Conservation (phyloP, 495 filamentous ascomycete species). For the Hypoxylon trugodes region DNA sequence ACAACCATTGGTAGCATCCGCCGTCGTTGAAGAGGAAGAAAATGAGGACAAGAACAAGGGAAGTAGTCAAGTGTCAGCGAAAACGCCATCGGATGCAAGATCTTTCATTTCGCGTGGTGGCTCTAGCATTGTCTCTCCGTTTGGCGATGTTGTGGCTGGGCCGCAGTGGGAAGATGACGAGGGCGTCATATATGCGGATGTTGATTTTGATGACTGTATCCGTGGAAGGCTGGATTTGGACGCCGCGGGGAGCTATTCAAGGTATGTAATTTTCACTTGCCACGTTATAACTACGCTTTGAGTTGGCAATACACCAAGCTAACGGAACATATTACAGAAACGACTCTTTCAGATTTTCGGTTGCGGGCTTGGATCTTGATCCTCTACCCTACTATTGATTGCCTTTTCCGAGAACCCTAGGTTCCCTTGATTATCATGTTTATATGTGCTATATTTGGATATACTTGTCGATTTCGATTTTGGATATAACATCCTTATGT, state of each 20-base stretch:
- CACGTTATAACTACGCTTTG: background rate
- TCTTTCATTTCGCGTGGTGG: constrained; percentile 75
- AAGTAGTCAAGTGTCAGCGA: background rate
- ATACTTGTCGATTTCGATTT: too few species aligned
- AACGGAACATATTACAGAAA: constrained; percentile 54
- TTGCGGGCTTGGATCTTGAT: constrained; percentile 75
- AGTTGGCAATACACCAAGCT: background rate
- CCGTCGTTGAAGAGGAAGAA: background rate
- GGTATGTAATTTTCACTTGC: constrained; percentile 40
- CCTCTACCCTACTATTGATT: constrained; percentile 68
- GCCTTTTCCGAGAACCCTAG: background rate
- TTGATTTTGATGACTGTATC: constrained; percentile 63
- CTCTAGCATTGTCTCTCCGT: constrained; percentile 80
- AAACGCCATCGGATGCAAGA: constrained; percentile 17
- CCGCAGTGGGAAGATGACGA: constrained; percentile 84
- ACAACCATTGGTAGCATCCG: background rate
- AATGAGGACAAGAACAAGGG: constrained; percentile 13
- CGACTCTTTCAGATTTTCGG: constrained; percentile 81
- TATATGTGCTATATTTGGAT: background rate
- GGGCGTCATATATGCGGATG: constrained; percentile 55
- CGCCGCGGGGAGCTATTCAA: constrained; percentile 80
- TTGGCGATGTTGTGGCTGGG: constrained; percentile 78
- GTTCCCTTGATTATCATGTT: background rate
- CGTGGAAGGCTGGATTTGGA: constrained; percentile 69
- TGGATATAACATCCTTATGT: too few species aligned